These are phyloP conservation scores for Clarireedia homoeocarpa DNA, from an alignment of 2,329 filamentous ascomycete genomes.

Conservation along the genomic window DNA sequence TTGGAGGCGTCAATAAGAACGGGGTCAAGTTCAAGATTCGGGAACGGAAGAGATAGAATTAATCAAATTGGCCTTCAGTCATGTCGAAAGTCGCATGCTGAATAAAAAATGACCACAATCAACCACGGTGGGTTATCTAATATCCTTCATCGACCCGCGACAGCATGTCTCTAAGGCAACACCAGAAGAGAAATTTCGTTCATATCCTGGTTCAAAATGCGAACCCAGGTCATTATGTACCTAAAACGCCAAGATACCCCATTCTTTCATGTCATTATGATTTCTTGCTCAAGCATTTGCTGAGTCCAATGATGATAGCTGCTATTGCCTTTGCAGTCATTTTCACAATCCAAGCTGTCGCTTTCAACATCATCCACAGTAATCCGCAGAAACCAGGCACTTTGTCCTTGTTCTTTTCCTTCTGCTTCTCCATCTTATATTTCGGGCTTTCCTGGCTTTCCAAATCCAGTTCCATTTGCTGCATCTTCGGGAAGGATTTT, in stretches of 20 bases:
- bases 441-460: slow-evolving; percentile 46
- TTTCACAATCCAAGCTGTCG: slow-evolving; percentile 50
- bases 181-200: slow-evolving; percentile 2
- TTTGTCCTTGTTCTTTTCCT: slow-evolving; percentile 33
- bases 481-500: slow-evolving; percentile 34
- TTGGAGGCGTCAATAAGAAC: slow-evolving; percentile 49
- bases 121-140: not conserved
- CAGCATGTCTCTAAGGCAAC: slow-evolving; percentile 6
- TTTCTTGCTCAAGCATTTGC: slow-evolving; percentile 41
- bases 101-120: slow-evolving; percentile 8
- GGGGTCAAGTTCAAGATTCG: slow-evolving; percentile 57
- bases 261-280: slow-evolving; percentile 13
- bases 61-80: slow-evolving; percentile 20
- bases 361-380: slow-evolving; percentile 47
- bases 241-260: slow-evolving; percentile 18
- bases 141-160: slow-evolving; percentile 7
- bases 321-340: slow-evolving; percentile 45
- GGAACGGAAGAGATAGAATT: slow-evolving; percentile 45
- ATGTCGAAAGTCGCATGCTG: slow-evolving; percentile 24
- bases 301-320: slow-evolving; percentile 42
- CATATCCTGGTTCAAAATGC: slow-evolving; percentile 3
- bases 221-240: slow-evolving; percentile 6
- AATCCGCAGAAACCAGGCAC: slow-evolving; percentile 43
- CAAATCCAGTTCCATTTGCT: slow-evolving; percentile 54
- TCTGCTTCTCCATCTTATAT: slow-evolving; percentile 33